Evolutionary conservation across 345 rosid genomes (phyloP), one percentile per base, ranked within the genome.

Genomic region (Hibiscus syriacus): DNA sequence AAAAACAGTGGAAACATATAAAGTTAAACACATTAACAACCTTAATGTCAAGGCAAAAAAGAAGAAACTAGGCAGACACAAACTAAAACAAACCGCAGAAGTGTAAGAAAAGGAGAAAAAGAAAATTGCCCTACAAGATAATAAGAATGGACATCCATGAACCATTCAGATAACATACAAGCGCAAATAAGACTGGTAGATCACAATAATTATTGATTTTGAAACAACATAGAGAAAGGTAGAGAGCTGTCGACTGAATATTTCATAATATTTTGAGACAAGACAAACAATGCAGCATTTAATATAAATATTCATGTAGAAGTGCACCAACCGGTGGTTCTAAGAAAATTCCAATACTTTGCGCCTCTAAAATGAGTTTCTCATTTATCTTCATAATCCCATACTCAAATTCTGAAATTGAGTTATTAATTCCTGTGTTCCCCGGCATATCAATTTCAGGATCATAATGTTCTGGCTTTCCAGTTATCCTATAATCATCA

Each of bases 291-390:
- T 6, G 27, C 25, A 73, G 22, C 43, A 23, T 36, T 12, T 22
- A 10, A 61, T 3, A 38, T 70, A 67, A 70, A 25, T 26, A 17
- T 23, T 27, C 25, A 14, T 30, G 29, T 48, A 26, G 71, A 73
- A 66, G 55, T 55, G 55, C 48, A 73, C 86, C 14, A 83, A 94
- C 99, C 93, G 66, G 39, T 66, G 82, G 81, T 66, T 89, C 92
- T 75, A 86, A 85, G 79, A 83, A 87, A 74, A 89, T 87, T 58
- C 96, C 96, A 73, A 94, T 75, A 76, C 93, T 91, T 59, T 86
- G 85, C 70, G 90, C 73, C 78, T 94, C 99, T 85, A 89, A 60
- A 72, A 69, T 75, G 72, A 94, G 83, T 80, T 82, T 94, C 72
- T 91, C 90, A 69, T 83, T 81, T 45, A 83, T 76, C 69, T 70